Percentiles rank a stretch among this genome's conserved stretches.
Conservation (phyloP, 139 green algal genomes). For the Chlorella sp. region DNA sequence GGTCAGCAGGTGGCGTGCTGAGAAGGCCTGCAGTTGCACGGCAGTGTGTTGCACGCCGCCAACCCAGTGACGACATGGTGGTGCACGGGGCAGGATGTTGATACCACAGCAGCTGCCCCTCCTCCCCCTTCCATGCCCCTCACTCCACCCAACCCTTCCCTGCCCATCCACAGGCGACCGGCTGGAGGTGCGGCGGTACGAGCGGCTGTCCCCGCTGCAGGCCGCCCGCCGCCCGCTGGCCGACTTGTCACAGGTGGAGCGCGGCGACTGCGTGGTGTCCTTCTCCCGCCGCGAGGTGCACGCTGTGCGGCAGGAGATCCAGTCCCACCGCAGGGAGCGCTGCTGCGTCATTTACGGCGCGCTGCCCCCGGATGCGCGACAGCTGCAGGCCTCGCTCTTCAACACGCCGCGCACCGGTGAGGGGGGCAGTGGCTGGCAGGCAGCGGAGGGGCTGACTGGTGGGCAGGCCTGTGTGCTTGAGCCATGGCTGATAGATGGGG, state of each 20-base stretch:
- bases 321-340: conserved; percentile 46
- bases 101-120: too few species aligned
- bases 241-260: conserved; percentile 48
- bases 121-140: not conserved
- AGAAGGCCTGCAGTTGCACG: too few species aligned
- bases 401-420: conserved; percentile 58
- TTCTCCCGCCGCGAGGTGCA: conserved; percentile 84
- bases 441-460: too few species aligned
- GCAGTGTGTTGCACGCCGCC: too few species aligned
- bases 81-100: too few species aligned
- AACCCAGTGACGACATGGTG: too few species aligned
- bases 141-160: not conserved
- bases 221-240: not conserved
- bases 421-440: not conserved
- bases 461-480: too few species aligned
- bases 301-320: conserved; percentile 63
- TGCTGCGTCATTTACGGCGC: conserved; percentile 86
- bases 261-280: conserved; percentile 91
- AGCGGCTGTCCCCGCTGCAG: conserved; percentile 32
- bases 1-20: conserved; percentile 3
- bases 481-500: too few species aligned
- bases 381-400: conserved; percentile 85
- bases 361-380: conserved; percentile 81
- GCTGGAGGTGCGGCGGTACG: conserved; percentile 57
- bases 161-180: conserved; percentile 52